Evolutionary conservation across 371 early-diverging fungal species (phyloP).

Genomic region (Apophysomyces ossiformis): DNA sequence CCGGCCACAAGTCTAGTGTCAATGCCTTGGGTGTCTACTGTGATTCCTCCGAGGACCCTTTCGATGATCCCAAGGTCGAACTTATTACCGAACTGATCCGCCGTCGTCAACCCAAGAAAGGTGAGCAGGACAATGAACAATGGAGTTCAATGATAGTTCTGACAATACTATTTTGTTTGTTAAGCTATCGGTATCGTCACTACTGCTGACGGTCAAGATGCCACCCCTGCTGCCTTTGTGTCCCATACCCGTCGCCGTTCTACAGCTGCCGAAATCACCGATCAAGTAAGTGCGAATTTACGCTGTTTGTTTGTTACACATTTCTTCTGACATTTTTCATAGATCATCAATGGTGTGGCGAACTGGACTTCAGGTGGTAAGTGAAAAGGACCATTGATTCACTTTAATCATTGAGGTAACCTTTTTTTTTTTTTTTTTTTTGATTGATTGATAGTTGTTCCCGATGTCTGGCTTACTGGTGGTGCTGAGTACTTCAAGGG

Average conservation of each 20-base stretch:
- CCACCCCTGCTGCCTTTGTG: constrained; percentile 75
- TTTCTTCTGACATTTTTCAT: neutral
- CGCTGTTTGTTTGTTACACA: too few species aligned
- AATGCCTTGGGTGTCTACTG: constrained; percentile 70
- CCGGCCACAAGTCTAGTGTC: constrained; percentile 70
- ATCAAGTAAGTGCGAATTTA: constrained; percentile 44
- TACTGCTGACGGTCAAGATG: constrained; percentile 71
- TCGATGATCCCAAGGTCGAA: constrained; percentile 71
- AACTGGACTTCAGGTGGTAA: constrained; percentile 51
- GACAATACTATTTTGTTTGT: neutral
- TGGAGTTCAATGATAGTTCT: neutral
- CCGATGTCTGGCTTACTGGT: constrained; percentile 75
- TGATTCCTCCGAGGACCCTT: constrained; percentile 55
- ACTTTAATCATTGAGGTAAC: neutral
- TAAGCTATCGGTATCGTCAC: constrained; percentile 73
- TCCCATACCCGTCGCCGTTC: constrained; percentile 65
- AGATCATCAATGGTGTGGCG: constrained; percentile 53
- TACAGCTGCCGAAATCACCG: constrained; percentile 60
- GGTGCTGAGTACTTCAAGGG: constrained; percentile 66
- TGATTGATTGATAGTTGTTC: constrained; percentile 37
- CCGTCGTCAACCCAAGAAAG: constrained; percentile 67
- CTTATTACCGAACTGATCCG: constrained; percentile 72
- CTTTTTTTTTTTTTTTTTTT: neutral
- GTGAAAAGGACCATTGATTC: neutral
- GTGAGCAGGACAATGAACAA: constrained; percentile 22